A percentile compares a stretch with the other conserved stretches of the same genome.
Evolutionary conservation across 108 stramenopile genomes (phyloP).

Genomic region (Fragilaria radians): DNA sequence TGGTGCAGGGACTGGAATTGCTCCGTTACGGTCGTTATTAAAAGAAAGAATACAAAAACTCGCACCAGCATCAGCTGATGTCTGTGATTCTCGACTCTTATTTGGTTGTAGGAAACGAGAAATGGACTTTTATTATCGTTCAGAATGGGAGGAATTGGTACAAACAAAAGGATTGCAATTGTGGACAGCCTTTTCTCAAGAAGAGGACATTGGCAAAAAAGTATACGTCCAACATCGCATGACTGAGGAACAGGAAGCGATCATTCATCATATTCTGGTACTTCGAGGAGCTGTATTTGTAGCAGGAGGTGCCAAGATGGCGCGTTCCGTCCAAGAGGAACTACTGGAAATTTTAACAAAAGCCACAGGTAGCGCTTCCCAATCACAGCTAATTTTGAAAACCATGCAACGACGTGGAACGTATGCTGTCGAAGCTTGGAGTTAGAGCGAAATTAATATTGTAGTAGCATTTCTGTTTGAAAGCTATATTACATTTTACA

Average conservation of each 20-base stretch:
- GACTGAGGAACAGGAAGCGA: conserved; percentile 49
- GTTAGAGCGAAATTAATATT: too few species aligned
- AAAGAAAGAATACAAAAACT: conserved; percentile 34
- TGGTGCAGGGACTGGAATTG: conserved; percentile 81
- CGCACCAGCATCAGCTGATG: neutral
- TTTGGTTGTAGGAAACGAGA: conserved; percentile 71
- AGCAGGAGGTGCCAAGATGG: conserved; percentile 84
- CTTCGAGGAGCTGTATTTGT: conserved; percentile 63
- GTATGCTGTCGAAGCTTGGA: conserved; percentile 77
- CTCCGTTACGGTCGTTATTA: conserved; percentile 72
- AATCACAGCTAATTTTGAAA: conserved; percentile 31
- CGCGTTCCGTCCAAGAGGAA: conserved; percentile 67
- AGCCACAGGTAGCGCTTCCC: conserved; percentile 30
- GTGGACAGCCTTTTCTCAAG: conserved; percentile 64
- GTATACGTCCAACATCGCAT: conserved; percentile 75
- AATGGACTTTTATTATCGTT: conserved; percentile 64
- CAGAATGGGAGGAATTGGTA: conserved; percentile 50
- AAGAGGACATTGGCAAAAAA: conserved; percentile 65
- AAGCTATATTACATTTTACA: too few species aligned
- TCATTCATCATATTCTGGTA: conserved; percentile 54
- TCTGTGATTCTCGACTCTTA: conserved; percentile 46
- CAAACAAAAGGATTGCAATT: conserved; percentile 26
- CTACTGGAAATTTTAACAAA: conserved; percentile 45
- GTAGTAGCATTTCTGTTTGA: too few species aligned
- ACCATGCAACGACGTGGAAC: conserved; percentile 33